These are phyloP conservation scores for Salix arbutifolia DNA, from an alignment of 345 rosid species.

Conservation along the genomic window DNA sequence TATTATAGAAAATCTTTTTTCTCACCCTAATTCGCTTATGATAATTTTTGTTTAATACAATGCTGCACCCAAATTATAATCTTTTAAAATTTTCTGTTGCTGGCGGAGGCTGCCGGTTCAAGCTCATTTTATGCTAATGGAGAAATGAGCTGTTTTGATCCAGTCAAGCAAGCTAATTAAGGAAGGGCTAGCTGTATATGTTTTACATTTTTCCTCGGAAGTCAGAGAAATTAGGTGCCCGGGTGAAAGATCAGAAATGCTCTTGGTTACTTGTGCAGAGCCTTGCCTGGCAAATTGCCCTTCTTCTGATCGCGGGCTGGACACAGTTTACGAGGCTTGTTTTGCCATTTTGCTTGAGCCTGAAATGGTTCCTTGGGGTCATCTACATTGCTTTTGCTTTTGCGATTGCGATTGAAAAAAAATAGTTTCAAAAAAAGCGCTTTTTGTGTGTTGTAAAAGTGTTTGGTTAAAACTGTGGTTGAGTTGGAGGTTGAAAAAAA, in stretches of 20 bases:
- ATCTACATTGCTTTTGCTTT: no score
- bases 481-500: no score
- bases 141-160: neutral
- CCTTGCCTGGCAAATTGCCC: neutral
- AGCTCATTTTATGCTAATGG: neutral
- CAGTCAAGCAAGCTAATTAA: neutral
- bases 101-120: neutral
- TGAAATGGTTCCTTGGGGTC: no score
- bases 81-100: neutral
- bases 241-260: neutral
- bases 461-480: no score
- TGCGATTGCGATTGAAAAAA: no score
- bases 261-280: neutral
- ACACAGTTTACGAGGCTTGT: no score
- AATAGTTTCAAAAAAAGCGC: no score
- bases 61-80: neutral
- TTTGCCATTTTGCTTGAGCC: no score
- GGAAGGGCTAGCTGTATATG: neutral
- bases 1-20: neutral
- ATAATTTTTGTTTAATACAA: neutral
- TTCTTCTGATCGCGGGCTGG: no score
- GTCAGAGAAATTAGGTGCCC: neutral
- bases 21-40: neutral
- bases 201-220: neutral
- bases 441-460: no score